Base-by-base conservation (phyloP, 805 yeast genomes). In the Candida ortonii region DNA sequence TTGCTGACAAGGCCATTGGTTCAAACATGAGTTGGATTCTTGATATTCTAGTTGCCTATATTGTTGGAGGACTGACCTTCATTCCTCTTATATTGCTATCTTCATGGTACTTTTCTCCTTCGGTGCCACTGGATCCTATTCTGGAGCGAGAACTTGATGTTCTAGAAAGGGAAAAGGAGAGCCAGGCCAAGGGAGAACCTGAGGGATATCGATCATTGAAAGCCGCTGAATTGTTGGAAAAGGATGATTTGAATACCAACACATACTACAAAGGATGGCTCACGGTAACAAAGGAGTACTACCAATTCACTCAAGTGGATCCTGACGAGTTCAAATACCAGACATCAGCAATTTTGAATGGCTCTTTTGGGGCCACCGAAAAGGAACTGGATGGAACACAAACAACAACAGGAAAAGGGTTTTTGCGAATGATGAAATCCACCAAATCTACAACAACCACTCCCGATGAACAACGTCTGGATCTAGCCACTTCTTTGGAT, bases 61-160 rank as follows among this genome's bases (percentile, higher is more conserved):
- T 86, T 2, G 27, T 84, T 3, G 97, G 97, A 6, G 96, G 96
- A 0, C 31, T 87, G 6, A 86, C 96, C 0, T 76, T 89, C 43
- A 57, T 86, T 15, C 96, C 95, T 1, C 40, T 80, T 22, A 38
- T 75, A 2, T 22, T 78, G 0, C 19, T 68, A 2, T 48, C 70
- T 21, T 39, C 73, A 13, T 72, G 56, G 51, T 67, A 22, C 61
- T 69, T 30, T 65, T 57, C 48, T 33, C 77, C 63, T 30, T 50
- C 44, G 31, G 54, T 46, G 21, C 44, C 57, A 3, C 31, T 22
- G 15, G 59, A 50, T 15, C 48, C 51, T 3, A 40, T 41, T 8
- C 50, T 41, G n/a, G 33, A 36, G 19, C 32, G 38, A 3, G 55
- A 59, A 5, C 42, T 46, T 5, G 49, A 46, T 6, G 57, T 50